phyloP scores from a whole-genome alignment of 139 green algal species.

The Yamagishiella unicocca region DNA sequence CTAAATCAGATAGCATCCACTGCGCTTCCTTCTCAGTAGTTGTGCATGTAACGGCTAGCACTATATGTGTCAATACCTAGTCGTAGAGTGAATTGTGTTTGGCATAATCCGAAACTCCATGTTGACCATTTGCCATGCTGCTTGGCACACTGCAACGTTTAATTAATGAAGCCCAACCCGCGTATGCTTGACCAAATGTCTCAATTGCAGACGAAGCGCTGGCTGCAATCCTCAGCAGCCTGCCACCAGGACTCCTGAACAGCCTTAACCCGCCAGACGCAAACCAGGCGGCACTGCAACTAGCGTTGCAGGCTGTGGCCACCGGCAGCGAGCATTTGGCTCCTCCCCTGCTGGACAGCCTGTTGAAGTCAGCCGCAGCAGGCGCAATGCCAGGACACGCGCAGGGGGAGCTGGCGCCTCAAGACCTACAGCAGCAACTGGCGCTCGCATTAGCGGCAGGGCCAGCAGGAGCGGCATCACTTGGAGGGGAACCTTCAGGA shows the following conservation, averaged over 20 bases:
- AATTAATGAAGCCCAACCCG: too few relatives aligned
- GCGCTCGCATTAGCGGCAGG: not conserved
- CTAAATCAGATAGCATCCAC: too few relatives aligned
- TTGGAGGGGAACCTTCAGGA: not conserved
- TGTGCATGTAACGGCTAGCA: too few relatives aligned
- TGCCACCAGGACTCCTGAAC: not conserved
- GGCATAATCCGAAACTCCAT: too few relatives aligned
- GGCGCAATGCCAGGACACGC: not conserved
- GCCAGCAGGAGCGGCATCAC: not conserved
- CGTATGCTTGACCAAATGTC: too few relatives aligned
- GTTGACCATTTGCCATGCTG: too few relatives aligned
- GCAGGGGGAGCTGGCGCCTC: not conserved
- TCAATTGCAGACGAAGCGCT: constrained; percentile 6
- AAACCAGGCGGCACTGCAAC: not conserved
- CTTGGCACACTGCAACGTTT: too few relatives aligned
- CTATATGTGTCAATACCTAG: too few relatives aligned
- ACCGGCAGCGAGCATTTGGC: not conserved
- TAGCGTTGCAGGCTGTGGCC: not conserved
- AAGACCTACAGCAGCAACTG: constrained; percentile 19
- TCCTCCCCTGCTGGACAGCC: constrained; percentile 14
- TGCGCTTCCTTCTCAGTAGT: too few relatives aligned
- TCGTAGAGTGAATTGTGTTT: too few relatives aligned
- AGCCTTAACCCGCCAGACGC: constrained; percentile 18
- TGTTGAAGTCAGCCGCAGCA: constrained; percentile 7
- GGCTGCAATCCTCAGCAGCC: not conserved